phyloP scores from a whole-genome alignment of 225 moss, liverwort and hornwort species.

The Physcomitrellopsis africana region DNA sequence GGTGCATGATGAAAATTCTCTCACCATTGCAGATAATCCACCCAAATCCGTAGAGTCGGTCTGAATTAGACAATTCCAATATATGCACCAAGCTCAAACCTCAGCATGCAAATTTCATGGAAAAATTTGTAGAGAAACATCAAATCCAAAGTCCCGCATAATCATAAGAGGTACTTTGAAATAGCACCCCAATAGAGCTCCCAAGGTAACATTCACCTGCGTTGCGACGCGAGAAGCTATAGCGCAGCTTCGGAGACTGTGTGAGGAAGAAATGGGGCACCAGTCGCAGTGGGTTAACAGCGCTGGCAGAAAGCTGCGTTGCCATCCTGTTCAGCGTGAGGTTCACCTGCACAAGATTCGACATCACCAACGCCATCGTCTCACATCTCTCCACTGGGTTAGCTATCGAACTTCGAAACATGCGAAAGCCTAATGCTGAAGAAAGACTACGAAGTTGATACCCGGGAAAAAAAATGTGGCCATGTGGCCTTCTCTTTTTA shows the following conservation, averaged over 20 bases:
- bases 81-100: not conserved
- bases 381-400: not conserved
- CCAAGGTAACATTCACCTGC: slow-evolving; percentile 29
- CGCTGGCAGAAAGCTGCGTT: slow-evolving; percentile 12
- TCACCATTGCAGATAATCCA: not conserved
- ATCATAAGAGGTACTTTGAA: not conserved
- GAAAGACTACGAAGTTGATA: slow-evolving; percentile 37
- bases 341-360: slow-evolving; percentile 35
- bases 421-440: not conserved
- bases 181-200: not conserved
- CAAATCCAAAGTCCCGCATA: not conserved
- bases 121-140: not conserved
- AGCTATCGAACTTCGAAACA: no score
- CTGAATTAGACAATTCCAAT: not conserved
- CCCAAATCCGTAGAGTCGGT: not conserved
- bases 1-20: not conserved
- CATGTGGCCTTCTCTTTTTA: not conserved
- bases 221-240: slow-evolving; percentile 31
- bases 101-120: not conserved
- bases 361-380: slow-evolving; percentile 31
- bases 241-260: slow-evolving; percentile 26
- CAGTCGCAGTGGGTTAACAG: slow-evolving; percentile 34
- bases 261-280: slow-evolving; percentile 30
- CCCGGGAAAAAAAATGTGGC: slow-evolving; percentile 23
- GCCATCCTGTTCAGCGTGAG: slow-evolving; percentile 34